Evolutionary conservation across 2,329 filamentous ascomycete genomes (phyloP), one percentile per base, ranked within the genome.

Genomic region (Mycosphaerella sp.): DNA sequence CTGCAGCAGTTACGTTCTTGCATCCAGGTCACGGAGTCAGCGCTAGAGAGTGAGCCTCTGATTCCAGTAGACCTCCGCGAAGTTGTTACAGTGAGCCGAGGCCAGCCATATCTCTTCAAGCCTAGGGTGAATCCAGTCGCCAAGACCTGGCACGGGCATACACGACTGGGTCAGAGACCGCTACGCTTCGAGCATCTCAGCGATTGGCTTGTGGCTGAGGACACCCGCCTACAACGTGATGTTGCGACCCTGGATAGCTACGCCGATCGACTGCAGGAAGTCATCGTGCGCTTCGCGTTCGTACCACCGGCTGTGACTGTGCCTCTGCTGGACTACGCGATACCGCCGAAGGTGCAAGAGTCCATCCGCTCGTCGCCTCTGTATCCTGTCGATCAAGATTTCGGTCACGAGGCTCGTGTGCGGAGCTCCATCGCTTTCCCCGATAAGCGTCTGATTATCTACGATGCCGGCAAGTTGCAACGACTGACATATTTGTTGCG

Each of bases 381-480:
- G 4, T 67, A 69, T 34, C 65, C 67, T 3, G 40, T 78, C 79
- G 59, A 76, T 79, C 61, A 67, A 79, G 92, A 98, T 66, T 89
- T 91, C 0, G 96, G 93, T 79, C 93, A 98, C 63, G 89, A 95
- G 71, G 83, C 92, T 11, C 88, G 92, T 14, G 93, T 95, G 80
- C 86, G 90, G 21, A 78, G 95, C 12, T 95, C 89, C 3, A 96
- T 98, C 57, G 93, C 95, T 43, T 98, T 98, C 68, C 93, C 95
- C 0, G 93, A 98, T 70, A 95, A 91, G 69, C 82, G 93, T 36
- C 81, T 98, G n/a, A 76, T 98, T 0, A 92, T 98, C 69, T 98
- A 95, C 69, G 93, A 98, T 71, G 97, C 93, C 66, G 93, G 93
- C 63, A 98, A 98, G 71, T 80, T 98, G 3, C 93, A 98, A 66